phyloP scores from a whole-genome alignment of 768 basidiomycete genomes.

The Calocybe indica region DNA sequence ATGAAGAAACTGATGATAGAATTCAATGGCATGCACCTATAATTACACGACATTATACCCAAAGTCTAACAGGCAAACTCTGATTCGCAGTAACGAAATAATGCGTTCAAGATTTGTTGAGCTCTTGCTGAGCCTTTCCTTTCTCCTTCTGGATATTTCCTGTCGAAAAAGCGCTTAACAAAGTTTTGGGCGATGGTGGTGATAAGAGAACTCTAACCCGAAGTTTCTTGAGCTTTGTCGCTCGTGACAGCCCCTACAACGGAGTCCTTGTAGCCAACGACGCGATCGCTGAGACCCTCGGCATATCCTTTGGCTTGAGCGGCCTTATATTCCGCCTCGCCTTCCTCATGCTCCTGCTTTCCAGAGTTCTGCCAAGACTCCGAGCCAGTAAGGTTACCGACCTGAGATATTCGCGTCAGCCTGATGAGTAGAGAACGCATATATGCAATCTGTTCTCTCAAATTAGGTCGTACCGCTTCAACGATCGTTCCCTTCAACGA shows the following conservation, averaged over 20 bases:
- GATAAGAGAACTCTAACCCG: conserved; percentile 22
- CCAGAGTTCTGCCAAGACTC: conserved; percentile 40
- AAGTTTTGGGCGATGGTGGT: background rate
- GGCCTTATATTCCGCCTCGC: conserved; percentile 44
- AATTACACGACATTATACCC: no score
- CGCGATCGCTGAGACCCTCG: conserved; percentile 39
- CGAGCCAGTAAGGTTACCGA: conserved; percentile 45
- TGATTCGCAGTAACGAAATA: no score
- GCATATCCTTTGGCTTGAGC: conserved; percentile 45
- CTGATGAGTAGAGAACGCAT: background rate
- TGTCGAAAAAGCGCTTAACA: conserved; percentile 7
- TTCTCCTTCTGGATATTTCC: conserved; percentile 37
- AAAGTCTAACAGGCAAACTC: no score
- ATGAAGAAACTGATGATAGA: no score
- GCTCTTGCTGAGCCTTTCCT: conserved; percentile 15
- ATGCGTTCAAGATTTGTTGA: conserved; percentile 6
- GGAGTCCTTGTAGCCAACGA: conserved; percentile 41
- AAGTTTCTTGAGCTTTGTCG: conserved; percentile 36
- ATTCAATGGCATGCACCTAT: no score
- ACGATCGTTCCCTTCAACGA: conserved; percentile 35
- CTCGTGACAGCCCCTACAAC: conserved; percentile 48
- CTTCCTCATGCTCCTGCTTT: conserved; percentile 45
- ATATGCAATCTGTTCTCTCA: background rate
- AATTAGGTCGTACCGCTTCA: conserved; percentile 7
- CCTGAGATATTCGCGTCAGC: background rate